These are phyloP conservation scores for Ceratocystis diversiconidia DNA, from an alignment of 2,329 filamentous ascomycete genomes.

Conservation along the genomic window DNA sequence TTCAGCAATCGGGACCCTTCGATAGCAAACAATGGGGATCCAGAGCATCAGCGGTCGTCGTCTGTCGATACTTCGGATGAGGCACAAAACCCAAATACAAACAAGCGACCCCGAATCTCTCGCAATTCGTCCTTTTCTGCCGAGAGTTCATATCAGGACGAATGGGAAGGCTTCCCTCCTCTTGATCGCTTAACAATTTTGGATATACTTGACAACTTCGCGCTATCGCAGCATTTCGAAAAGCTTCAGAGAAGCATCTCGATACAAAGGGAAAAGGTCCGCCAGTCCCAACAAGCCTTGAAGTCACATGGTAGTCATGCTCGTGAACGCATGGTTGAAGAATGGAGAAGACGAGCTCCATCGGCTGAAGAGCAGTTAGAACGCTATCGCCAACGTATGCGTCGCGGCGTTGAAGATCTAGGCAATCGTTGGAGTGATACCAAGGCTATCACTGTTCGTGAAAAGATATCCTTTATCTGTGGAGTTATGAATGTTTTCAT, in stretches of 20 bases:
- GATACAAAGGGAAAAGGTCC: slow-evolving; percentile 71
- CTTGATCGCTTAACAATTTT: slow-evolving; percentile 82
- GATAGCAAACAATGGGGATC: slow-evolving; percentile 24
- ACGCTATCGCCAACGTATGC: slow-evolving; percentile 79
- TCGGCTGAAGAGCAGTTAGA: slow-evolving; percentile 85
- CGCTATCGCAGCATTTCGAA: slow-evolving; percentile 78
- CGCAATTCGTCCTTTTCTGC: slow-evolving; percentile 70
- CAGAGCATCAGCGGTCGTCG: background rate
- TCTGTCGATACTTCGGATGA: background rate
- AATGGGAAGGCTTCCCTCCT: slow-evolving; percentile 75
- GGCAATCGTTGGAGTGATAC: slow-evolving; percentile 78
- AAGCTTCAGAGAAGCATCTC: slow-evolving; percentile 74
- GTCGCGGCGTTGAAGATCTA: slow-evolving; percentile 73
- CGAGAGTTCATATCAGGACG: slow-evolving; percentile 73
- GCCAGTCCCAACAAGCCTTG: slow-evolving; percentile 65
- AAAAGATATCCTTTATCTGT: slow-evolving; percentile 92
- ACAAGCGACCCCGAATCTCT: slow-evolving; percentile 47
- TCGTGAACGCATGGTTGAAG: slow-evolving; percentile 79
- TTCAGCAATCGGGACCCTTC: slow-evolving; percentile 24
- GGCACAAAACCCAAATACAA: slow-evolving; percentile 27
- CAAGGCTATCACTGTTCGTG: slow-evolving; percentile 71
- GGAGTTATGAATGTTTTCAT: slow-evolving; percentile 96
- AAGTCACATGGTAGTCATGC: slow-evolving; percentile 63
- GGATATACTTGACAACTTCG: slow-evolving; percentile 87
- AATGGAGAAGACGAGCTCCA: slow-evolving; percentile 77